phyloP scores from a whole-genome alignment of 2,329 filamentous ascomycete species.

The Ceratocystis destructans region DNA sequence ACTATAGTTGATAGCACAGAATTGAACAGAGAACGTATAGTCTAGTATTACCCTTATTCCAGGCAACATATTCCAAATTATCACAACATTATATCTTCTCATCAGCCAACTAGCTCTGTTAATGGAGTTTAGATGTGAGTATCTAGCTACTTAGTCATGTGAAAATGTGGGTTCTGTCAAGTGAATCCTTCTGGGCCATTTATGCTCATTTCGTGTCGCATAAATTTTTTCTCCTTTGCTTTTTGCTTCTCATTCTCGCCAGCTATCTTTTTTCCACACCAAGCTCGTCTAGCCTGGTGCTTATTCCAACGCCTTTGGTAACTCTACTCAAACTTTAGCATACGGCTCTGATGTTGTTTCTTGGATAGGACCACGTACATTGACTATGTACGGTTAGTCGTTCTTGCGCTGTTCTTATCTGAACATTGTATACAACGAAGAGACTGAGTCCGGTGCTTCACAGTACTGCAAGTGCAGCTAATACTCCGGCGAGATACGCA shows the following conservation, averaged over 20 bases:
- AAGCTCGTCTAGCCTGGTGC: not conserved
- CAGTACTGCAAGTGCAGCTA: not conserved
- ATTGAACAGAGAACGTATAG: too few species aligned
- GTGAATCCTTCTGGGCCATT: not conserved
- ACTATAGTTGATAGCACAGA: too few species aligned
- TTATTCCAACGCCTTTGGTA: not conserved
- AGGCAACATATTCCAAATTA: not conserved
- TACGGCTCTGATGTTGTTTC: not conserved
- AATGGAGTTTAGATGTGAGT: constrained; percentile 20
- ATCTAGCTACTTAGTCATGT: constrained; percentile 10
- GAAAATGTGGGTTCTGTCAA: constrained; percentile 15
- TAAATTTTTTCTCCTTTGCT: not conserved
- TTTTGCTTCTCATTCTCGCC: not conserved
- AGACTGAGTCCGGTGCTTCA: not conserved
- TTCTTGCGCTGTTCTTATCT: not conserved
- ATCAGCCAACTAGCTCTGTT: constrained; percentile 10
- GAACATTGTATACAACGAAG: not conserved
- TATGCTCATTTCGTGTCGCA: not conserved
- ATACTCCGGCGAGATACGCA: not conserved
- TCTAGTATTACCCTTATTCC: too few species aligned
- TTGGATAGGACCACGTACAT: not conserved
- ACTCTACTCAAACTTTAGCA: not conserved
- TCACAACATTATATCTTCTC: not conserved
- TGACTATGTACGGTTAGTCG: not conserved
- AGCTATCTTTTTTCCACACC: not conserved